These are phyloP conservation scores for Colletotrichum aenigma DNA, from an alignment of 2,329 filamentous ascomycete species.

Conservation along the genomic window DNA sequence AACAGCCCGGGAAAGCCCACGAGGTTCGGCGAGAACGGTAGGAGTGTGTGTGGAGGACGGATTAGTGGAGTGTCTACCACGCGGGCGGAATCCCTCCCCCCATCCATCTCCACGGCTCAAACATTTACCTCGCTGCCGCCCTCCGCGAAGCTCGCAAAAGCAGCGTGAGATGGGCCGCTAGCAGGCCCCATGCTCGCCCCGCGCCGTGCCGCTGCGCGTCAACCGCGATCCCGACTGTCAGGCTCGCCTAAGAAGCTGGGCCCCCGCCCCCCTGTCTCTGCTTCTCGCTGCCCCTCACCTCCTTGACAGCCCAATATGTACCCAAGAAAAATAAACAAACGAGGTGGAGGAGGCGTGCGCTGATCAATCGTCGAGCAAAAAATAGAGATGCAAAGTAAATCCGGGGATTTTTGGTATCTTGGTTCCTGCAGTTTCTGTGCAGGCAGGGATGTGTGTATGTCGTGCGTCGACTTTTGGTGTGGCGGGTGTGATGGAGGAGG, in stretches of 20 bases:
- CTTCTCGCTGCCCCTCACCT: neutral
- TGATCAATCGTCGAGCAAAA: neutral
- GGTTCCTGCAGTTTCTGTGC: slow-evolving; percentile 16
- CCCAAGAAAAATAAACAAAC: slow-evolving; percentile 9
- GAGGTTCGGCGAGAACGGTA: neutral
- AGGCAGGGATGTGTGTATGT: slow-evolving; percentile 12
- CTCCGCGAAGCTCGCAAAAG: slow-evolving; percentile 32
- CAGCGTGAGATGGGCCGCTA: slow-evolving; percentile 39
- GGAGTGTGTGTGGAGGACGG: neutral
- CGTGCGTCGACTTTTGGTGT: slow-evolving; percentile 2
- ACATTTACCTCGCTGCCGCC: slow-evolving; percentile 28
- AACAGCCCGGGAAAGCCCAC: neutral
- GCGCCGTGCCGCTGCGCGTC: slow-evolving; percentile 27
- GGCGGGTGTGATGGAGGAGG: neutral
- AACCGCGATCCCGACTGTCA: slow-evolving; percentile 29
- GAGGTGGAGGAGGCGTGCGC: slow-evolving; percentile 15
- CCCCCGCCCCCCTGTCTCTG: slow-evolving; percentile 15
- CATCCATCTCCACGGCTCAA: neutral
- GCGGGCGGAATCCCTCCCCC: neutral
- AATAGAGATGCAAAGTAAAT: slow-evolving; percentile 9
- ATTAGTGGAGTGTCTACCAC: neutral
- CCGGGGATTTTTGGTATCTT: slow-evolving; percentile 4
- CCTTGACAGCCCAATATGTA: slow-evolving; percentile 16
- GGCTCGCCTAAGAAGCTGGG: slow-evolving; percentile 18
- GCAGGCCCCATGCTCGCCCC: slow-evolving; percentile 3